phyloP scores from a whole-genome alignment of 202 grass and related monocot species.

The Sporobolus alterniflorus region DNA sequence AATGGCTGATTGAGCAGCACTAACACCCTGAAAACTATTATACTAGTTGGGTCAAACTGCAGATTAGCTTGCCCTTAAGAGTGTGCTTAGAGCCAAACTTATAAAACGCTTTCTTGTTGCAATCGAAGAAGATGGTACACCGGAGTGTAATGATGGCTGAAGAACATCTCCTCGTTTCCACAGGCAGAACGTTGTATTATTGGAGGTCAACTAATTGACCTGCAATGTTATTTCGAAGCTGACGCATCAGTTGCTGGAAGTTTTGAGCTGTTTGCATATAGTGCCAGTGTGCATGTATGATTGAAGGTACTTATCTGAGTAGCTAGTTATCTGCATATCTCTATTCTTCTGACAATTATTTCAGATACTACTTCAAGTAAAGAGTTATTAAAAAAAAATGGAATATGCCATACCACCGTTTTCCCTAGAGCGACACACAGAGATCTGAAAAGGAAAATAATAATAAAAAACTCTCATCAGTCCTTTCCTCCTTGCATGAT shows the following conservation, averaged over 20 bases:
- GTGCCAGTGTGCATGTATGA: neutral
- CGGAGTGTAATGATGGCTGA: conserved; percentile 34
- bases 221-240: conserved; percentile 26
- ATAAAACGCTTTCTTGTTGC: conserved; percentile 7
- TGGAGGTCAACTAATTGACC: conserved; percentile 45
- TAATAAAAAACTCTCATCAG: too few species aligned
- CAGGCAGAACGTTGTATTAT: conserved; percentile 29
- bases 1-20: conserved; percentile 19
- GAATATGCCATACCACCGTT: neutral
- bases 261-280: conserved; percentile 9
- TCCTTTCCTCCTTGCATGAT: conserved; percentile 14
- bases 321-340: neutral
- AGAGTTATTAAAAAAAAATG: neutral
- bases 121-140: neutral
- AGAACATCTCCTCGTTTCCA: conserved; percentile 33
- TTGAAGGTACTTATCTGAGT: conserved; percentile 11
- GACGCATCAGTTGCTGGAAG: conserved; percentile 17
- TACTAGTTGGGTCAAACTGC: conserved; percentile 37
- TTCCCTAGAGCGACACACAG: too few species aligned
- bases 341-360: neutral
- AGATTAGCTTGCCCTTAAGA: conserved; percentile 41
- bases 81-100: conserved; percentile 26
- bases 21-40: conserved; percentile 40
- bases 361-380: neutral
- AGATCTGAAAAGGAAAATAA: too few species aligned